A percentile compares a stretch with the other conserved stretches of the same genome.
Conservation (phyloP, 345 rosid species). For the Camelina hispida region DNA sequence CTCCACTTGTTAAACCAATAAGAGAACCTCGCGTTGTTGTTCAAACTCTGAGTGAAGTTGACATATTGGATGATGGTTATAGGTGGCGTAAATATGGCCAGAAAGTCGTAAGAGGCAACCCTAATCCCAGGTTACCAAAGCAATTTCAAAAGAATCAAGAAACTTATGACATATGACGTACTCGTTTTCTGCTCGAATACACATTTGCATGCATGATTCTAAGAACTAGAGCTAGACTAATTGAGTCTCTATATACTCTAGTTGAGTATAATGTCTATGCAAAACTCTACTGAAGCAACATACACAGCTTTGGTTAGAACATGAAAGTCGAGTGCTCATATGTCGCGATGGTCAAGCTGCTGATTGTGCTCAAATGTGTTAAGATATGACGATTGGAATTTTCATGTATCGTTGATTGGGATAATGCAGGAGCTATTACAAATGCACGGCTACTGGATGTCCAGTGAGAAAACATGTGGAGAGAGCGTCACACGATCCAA, state of each 20-base stretch:
- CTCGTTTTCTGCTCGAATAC: not conserved
- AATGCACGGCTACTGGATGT: slow-evolving; percentile 90
- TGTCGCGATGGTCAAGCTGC: not conserved
- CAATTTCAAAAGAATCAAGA: not conserved
- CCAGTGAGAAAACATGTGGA: slow-evolving; percentile 98
- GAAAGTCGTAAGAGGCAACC: slow-evolving; percentile 97
- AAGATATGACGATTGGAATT: not conserved
- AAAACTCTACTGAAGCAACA: not conserved
- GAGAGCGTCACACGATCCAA: slow-evolving; percentile 96
- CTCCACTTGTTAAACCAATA: slow-evolving; percentile 87
- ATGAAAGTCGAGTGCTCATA: slow-evolving; percentile 18
- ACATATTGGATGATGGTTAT: slow-evolving; percentile 96
- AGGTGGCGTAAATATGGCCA: slow-evolving; percentile 99
- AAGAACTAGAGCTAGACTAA: slow-evolving; percentile 10
- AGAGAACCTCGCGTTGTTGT: slow-evolving; percentile 96
- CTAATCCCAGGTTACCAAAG: slow-evolving; percentile 77
- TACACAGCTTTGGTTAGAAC: slow-evolving; percentile 18
- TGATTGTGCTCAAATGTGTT: slow-evolving; percentile 6
- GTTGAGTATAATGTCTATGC: not conserved
- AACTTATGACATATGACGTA: not conserved
- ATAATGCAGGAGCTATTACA: slow-evolving; percentile 87
- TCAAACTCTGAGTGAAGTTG: slow-evolving; percentile 96
- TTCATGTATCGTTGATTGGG: not conserved
- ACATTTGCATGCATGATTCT: not conserved
- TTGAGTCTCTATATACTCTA: not conserved